Evolutionary conservation across 345 rosid species (phyloP), one percentile per base, ranked within the genome.

Genomic region (Jatropha curcas): DNA sequence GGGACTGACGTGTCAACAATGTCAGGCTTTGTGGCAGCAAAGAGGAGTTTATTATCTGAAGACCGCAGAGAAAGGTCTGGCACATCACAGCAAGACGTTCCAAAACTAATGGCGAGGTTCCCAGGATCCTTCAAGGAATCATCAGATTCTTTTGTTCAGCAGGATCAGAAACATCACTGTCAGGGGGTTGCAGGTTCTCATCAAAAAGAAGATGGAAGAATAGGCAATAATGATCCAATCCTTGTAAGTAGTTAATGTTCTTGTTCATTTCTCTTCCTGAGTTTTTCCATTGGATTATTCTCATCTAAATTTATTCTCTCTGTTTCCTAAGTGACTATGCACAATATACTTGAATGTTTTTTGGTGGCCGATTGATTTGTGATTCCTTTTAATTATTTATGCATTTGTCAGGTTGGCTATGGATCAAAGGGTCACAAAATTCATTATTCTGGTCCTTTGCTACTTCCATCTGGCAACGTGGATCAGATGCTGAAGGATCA

Each of bases 401-500:
- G 3, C 5, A 53, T 30, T n/a, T 14, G 75, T 65, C 84, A 95
- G 96, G 79, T 90, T 72, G 96, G 94, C 14, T 90, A 92, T 57
- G 97, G 99, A 43, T 92, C 99, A 59, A 92, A 88, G 87, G 98
- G 90, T 52, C 91, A 84, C 74, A 95, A 90, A 82, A 92, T 89
- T 62, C 97, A 95, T 82, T 95, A 95, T 73, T 95, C 99, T 12
- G 99, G 98, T 48, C 99, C 99, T 0, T 80, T 95, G 83, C 59
- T 94, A 35, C 90, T 83, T 48, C 98, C 98, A 31, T 86, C 98
- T 5, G 93, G 93, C 63, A 92, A 91, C 80, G 80, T 88, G 94
- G 99, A 95, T 76, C 97, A 95, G 75, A 83, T 89, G 86, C 80
- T 95, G n/a, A 95, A 88, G 84, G 98, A 95, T 73, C 99, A 95